phyloP scores from a whole-genome alignment of 1,139 yeast species.

The Blastobotrys illinoisensis region DNA sequence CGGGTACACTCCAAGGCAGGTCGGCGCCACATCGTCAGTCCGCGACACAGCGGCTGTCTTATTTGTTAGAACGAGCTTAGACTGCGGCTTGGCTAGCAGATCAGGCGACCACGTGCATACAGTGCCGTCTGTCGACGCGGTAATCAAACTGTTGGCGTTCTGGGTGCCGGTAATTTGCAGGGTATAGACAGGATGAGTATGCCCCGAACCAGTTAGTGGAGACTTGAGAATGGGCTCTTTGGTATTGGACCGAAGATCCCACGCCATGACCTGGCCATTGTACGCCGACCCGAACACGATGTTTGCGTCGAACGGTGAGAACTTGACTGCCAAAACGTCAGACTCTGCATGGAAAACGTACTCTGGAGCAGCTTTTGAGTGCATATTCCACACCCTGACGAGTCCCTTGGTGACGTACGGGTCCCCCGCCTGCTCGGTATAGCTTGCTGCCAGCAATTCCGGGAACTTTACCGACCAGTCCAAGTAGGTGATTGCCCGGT shows the following conservation, averaged over 20 bases:
- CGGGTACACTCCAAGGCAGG: constrained; percentile 30
- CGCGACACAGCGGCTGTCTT: constrained; percentile 24
- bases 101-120: constrained; percentile 46
- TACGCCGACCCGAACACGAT: constrained; percentile 42
- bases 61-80: constrained; percentile 26
- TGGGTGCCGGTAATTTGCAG: constrained; percentile 35
- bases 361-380: constrained; percentile 43
- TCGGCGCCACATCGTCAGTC: constrained; percentile 39
- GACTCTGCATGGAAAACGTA: constrained; percentile 45
- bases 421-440: constrained; percentile 25
- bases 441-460: constrained; percentile 40
- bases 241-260: constrained; percentile 38
- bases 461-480: constrained; percentile 41
- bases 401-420: constrained; percentile 31
- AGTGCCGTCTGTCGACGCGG: constrained; percentile 44
- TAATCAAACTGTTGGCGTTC: constrained; percentile 33
- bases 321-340: constrained; percentile 37
- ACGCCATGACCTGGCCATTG: constrained; percentile 44
- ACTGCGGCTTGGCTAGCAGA: constrained; percentile 39
- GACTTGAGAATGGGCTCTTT: constrained; percentile 32
- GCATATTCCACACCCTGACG: constrained; percentile 39
- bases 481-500: constrained; percentile 36
- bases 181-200: constrained; percentile 40
- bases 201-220: constrained; percentile 34
- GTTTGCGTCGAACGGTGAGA: constrained; percentile 37